These are phyloP conservation scores for Botrytis hyacinthi DNA, from an alignment of 2,329 filamentous ascomycete genomes.

Conservation along the genomic window DNA sequence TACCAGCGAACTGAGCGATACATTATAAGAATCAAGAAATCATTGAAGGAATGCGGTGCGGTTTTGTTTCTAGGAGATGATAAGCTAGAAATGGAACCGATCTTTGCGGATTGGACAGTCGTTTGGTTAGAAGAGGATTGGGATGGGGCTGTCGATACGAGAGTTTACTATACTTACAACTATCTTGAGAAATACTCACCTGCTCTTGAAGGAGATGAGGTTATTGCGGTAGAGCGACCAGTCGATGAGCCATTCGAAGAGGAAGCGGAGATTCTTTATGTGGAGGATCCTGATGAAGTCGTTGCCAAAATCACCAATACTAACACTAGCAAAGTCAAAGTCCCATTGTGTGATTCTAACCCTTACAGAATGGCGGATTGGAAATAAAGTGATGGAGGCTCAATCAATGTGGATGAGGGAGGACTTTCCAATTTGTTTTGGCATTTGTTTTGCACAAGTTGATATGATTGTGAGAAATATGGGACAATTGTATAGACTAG, in stretches of 20 bases:
- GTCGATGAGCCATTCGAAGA: neutral
- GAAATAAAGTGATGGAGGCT: neutral
- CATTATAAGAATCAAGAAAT: neutral
- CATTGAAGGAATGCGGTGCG: neutral
- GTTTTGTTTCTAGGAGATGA: neutral
- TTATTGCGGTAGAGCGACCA: neutral
- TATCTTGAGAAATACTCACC: neutral
- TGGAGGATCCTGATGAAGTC: neutral
- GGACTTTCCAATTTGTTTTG: neutral
- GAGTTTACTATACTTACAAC: neutral
- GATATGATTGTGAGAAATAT: constrained; percentile 2
- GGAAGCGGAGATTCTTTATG: neutral
- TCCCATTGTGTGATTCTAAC: neutral
- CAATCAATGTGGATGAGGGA: neutral
- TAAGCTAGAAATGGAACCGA: neutral
- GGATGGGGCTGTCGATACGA: constrained; percentile 8
- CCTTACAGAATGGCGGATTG: constrained; percentile 7
- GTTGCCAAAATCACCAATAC: neutral
- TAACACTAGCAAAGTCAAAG: neutral
- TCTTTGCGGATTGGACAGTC: constrained; percentile 4
- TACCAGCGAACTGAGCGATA: neutral
- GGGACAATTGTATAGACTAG: neutral
- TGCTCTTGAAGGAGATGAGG: neutral
- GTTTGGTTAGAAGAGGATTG: constrained; percentile 9
- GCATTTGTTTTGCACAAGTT: neutral